Percentiles rank a stretch among this genome's conserved stretches.
Conservation (phyloP, 2,329 filamentous ascomycete genomes). For the Colletotrichum salicis region DNA sequence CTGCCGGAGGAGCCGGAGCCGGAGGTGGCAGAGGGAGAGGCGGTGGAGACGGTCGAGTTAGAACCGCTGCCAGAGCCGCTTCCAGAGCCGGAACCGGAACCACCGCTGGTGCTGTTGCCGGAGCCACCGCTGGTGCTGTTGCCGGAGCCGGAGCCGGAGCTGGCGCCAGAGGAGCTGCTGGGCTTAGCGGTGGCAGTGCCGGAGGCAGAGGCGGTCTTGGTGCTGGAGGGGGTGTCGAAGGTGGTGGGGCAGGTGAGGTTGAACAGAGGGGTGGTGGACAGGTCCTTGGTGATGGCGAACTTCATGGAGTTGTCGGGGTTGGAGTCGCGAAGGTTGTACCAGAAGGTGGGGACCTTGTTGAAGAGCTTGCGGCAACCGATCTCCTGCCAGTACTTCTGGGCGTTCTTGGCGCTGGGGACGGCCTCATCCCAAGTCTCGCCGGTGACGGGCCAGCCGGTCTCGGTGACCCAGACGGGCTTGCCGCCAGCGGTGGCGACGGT, state of each 20-base stretch:
- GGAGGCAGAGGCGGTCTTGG: conserved; percentile 38
- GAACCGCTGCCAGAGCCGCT: conserved; percentile 33
- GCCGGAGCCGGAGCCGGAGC: conserved; percentile 18
- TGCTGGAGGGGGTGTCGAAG: conserved; percentile 48
- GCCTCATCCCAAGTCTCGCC: conserved; percentile 66
- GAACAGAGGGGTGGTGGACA: conserved; percentile 62
- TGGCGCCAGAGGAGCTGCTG: conserved; percentile 35
- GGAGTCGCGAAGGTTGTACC: conserved; percentile 71
- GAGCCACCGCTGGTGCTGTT: conserved; percentile 2
- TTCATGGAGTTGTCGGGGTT: conserved; percentile 69
- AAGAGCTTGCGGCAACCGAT: conserved; percentile 70
- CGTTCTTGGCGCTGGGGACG: conserved; percentile 65
- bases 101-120: conserved; percentile 1
- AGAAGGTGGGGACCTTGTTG: conserved; percentile 66
- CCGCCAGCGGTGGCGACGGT: conserved; percentile 57
- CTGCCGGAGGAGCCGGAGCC: conserved; percentile 31
- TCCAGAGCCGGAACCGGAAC: conserved; percentile 20
- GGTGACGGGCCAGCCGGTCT: conserved; percentile 72
- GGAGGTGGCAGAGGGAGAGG: conserved; percentile 32
- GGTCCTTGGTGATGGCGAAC: conserved; percentile 66
- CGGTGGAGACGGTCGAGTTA: conserved; percentile 24
- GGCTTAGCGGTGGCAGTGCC: conserved; percentile 31
- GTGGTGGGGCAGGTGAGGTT: conserved; percentile 63
- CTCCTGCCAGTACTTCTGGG: conserved; percentile 71
- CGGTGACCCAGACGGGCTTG: conserved; percentile 70